These are phyloP conservation scores for Alternaria angustiovoidea DNA, from an alignment of 2,329 filamentous ascomycete genomes.

Conservation along the genomic window DNA sequence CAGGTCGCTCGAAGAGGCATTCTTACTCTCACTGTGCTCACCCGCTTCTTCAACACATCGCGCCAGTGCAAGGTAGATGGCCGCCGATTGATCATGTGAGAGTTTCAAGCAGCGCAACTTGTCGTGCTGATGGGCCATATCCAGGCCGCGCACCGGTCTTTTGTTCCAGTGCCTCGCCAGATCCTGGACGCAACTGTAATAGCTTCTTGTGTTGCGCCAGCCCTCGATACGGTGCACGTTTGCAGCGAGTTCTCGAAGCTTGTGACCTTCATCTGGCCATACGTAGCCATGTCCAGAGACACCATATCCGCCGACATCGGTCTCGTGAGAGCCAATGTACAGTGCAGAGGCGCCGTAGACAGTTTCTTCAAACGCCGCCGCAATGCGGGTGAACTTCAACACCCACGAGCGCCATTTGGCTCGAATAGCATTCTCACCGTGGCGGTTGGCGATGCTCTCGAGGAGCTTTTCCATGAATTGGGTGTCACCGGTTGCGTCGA, in stretches of 20 bases:
- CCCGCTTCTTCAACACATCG: conserved; percentile 69
- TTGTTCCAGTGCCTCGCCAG: conserved; percentile 49
- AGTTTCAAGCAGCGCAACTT: conserved; percentile 84
- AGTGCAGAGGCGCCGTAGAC: conserved; percentile 94
- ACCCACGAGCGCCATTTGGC: conserved; percentile 96
- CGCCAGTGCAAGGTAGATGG: conserved; percentile 84
- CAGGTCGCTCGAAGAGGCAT: conserved; percentile 31
- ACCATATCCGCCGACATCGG: conserved; percentile 56
- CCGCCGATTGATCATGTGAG: conserved; percentile 75
- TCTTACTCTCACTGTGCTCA: conserved; percentile 17
- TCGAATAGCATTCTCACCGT: conserved; percentile 85
- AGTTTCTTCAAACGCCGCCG: conserved; percentile 92
- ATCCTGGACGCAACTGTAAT: conserved; percentile 88
- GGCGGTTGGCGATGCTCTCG: conserved; percentile 81
- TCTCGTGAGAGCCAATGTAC: conserved; percentile 80
- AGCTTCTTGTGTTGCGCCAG: conserved; percentile 94
- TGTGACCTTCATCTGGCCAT: conserved; percentile 84
- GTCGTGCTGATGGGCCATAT: conserved; percentile 92
- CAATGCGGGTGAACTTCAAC: conserved; percentile 89
- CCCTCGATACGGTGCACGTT: conserved; percentile 94
- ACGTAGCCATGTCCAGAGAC: conserved; percentile 91
- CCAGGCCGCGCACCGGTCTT: conserved; percentile 77
- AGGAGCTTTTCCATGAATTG: conserved; percentile 89
- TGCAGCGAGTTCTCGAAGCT: conserved; percentile 85
- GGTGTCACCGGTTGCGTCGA: conserved; percentile 83